Percentiles rank a stretch among this genome's conserved stretches.
phyloP scores from a whole-genome alignment of 148 eudicot species.

The Nyssa sinensis region DNA sequence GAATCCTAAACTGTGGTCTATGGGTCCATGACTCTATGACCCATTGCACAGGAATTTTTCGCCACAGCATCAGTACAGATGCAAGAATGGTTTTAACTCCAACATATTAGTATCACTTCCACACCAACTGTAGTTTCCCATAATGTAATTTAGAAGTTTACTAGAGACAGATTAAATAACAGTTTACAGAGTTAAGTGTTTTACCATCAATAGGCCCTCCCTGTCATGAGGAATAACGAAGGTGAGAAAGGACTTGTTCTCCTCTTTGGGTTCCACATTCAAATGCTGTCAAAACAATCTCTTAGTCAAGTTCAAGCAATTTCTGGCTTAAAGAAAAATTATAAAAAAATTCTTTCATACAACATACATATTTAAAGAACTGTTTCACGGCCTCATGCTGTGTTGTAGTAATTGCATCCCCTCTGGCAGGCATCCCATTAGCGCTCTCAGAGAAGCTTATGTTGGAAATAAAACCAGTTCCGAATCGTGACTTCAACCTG shows the following conservation, averaged over 20 bases:
- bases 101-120: not conserved
- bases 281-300: slow-evolving; percentile 43
- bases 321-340: not conserved
- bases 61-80: not conserved
- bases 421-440: slow-evolving; percentile 26
- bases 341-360: not conserved
- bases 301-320: slow-evolving; percentile 3
- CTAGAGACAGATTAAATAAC: not conserved
- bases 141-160: too few species aligned
- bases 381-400: slow-evolving; percentile 55
- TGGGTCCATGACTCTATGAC: not conserved
- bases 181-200: slow-evolving; percentile 7
- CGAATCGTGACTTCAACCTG: slow-evolving; percentile 76
- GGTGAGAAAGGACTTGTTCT: slow-evolving; percentile 68
- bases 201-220: slow-evolving; percentile 68
- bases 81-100: slow-evolving; percentile 9
- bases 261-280: slow-evolving; percentile 71
- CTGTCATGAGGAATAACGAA: slow-evolving; percentile 68
- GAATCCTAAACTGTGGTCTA: not conserved
- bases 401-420: slow-evolving; percentile 15
- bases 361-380: slow-evolving; percentile 67
- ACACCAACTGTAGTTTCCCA: not conserved
- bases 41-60: not conserved
- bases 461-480: slow-evolving; percentile 73
- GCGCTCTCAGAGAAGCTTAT: slow-evolving; percentile 50